phyloP scores from a whole-genome alignment of 208 protist species.

The Phytomonas sp. region DNA sequence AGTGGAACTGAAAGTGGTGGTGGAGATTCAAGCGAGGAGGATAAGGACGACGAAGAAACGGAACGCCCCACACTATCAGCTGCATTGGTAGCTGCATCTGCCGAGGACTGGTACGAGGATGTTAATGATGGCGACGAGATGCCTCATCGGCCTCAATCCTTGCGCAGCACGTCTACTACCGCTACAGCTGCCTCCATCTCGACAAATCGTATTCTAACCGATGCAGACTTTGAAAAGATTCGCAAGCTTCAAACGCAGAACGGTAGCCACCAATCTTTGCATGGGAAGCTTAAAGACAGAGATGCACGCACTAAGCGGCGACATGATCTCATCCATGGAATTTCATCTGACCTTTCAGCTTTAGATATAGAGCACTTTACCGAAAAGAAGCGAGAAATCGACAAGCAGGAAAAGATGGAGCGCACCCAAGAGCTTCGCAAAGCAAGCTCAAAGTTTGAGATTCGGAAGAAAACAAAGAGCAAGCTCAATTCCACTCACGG shows the following conservation, averaged over 20 bases:
- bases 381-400: conserved; percentile 54
- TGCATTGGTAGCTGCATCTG: conserved; percentile 20
- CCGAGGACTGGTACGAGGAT: conserved; percentile 69
- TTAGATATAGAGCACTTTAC: conserved; percentile 88
- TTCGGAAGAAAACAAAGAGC: conserved; percentile 86
- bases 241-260: conserved; percentile 60
- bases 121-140: conserved; percentile 14
- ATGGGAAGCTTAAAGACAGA: conserved; percentile 63
- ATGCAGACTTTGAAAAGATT: conserved; percentile 81
- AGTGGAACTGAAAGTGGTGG: conserved; percentile 16
- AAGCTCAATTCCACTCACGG: conserved; percentile 83
- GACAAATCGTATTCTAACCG: conserved; percentile 58
- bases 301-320: conserved; percentile 42
- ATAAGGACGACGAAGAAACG: conserved; percentile 34
- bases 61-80: conserved; percentile 10
- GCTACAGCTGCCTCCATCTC: conserved; percentile 27
- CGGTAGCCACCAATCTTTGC: conserved; percentile 60
- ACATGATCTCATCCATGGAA: conserved; percentile 70
- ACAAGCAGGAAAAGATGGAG: conserved; percentile 83
- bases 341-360: conserved; percentile 64
- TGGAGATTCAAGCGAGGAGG: conserved; percentile 15
- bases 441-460: conserved; percentile 80
- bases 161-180: not conserved
- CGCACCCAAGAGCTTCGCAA: conserved; percentile 69
- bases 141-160: conserved; percentile 2